phyloP scores from a whole-genome alignment of 2,329 filamentous ascomycete species.

The Chaetomium olivaceum region DNA sequence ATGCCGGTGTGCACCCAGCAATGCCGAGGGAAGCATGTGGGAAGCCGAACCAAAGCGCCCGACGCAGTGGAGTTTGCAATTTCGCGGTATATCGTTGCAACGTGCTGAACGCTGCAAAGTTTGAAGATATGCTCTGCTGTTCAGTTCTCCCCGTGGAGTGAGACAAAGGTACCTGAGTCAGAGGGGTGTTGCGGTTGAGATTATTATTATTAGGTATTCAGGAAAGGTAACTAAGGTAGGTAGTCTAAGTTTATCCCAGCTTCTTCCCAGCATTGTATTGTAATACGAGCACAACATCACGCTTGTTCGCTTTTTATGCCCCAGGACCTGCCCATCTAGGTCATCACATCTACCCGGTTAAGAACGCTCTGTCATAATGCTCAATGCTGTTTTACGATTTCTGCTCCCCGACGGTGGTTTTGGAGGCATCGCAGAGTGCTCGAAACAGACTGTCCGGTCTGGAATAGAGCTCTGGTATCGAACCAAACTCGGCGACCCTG shows the following conservation, averaged over 20 bases:
- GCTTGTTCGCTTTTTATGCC: too few relatives aligned
- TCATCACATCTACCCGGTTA: background rate
- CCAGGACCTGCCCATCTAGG: background rate
- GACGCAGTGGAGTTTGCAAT: background rate
- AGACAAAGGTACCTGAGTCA: too few relatives aligned
- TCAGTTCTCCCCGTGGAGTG: too few relatives aligned
- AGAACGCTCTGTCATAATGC: background rate
- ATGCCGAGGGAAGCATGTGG: background rate
- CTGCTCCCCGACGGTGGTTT: background rate
- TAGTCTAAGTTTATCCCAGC: too few relatives aligned
- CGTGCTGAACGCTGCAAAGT: background rate
- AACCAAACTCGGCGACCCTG: background rate
- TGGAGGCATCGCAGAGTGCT: background rate
- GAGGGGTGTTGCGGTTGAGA: too few relatives aligned
- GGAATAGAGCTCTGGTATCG: background rate
- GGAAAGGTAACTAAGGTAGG: too few relatives aligned
- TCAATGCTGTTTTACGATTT: background rate
- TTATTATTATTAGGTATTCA: too few relatives aligned
- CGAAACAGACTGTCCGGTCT: background rate
- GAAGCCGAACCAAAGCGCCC: background rate
- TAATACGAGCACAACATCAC: too few relatives aligned
- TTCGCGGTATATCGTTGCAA: background rate
- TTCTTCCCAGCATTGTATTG: too few relatives aligned
- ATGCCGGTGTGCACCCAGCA: background rate
- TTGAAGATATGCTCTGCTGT: background rate